A percentile compares a stretch with the other conserved stretches of the same genome.
Conservation (phyloP, 306 rosid species). For the Vigna reflexopilosa region DNA sequence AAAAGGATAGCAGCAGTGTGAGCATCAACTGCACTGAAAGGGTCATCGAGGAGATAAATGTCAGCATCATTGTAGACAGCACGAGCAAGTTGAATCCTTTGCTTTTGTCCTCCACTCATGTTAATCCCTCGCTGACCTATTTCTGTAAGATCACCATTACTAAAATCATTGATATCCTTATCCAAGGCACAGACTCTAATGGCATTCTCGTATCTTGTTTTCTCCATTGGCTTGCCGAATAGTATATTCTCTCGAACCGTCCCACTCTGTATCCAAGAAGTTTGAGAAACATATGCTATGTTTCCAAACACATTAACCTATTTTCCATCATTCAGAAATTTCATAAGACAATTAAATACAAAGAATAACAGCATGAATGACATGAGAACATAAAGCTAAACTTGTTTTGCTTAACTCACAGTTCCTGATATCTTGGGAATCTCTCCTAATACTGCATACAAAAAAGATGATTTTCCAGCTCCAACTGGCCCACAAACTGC, state of each 20-base stretch:
- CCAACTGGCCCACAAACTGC: conserved; percentile 89
- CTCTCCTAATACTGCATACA: conserved; percentile 76
- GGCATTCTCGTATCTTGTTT: conserved; percentile 59
- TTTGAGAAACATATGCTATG: conserved; percentile 80
- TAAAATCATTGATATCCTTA: conserved; percentile 64
- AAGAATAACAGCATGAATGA: conserved; percentile 25
- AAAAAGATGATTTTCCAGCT: conserved; percentile 83
- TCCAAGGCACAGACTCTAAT: conserved; percentile 76
- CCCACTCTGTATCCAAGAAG: conserved; percentile 90
- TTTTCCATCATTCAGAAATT: conserved; percentile 6
- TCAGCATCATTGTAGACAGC: conserved; percentile 84
- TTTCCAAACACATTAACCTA: conserved; percentile 70
- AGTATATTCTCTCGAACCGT: conserved; percentile 78
- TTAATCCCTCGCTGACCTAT: conserved; percentile 89
- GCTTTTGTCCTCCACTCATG: conserved; percentile 95
- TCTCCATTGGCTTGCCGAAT: conserved; percentile 74
- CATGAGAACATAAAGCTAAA: too few relatives aligned
- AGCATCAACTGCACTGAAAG: conserved; percentile 92
- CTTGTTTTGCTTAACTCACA: conserved; percentile 50
- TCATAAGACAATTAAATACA: neutral
- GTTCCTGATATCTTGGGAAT: conserved; percentile 72
- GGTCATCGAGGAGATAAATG: conserved; percentile 79
- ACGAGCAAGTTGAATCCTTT: conserved; percentile 84
- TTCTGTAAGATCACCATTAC: conserved; percentile 86
- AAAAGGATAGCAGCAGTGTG: conserved; percentile 75